phyloP scores from a whole-genome alignment of 768 basidiomycete genomes.

The Trametes cingulata region DNA sequence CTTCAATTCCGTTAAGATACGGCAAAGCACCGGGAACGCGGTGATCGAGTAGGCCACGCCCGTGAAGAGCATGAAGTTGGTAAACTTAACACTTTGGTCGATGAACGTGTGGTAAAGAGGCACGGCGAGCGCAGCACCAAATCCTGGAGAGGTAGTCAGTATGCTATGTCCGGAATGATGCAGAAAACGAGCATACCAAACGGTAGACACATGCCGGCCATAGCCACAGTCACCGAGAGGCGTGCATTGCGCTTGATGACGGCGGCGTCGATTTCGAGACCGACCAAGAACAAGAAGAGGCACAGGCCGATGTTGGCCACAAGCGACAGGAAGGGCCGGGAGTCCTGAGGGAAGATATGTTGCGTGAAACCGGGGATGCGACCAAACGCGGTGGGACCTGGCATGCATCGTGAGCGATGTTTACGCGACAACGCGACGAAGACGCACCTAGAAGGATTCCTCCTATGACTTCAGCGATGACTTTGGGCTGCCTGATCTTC shows the following conservation, averaged over 20 bases:
- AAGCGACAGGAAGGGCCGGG: conserved; percentile 77
- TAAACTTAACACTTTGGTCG: conserved; percentile 65
- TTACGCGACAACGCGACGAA: background rate
- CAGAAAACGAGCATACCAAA: conserved; percentile 50
- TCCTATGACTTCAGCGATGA: conserved; percentile 82
- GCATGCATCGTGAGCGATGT: background rate
- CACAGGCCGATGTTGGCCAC: conserved; percentile 88
- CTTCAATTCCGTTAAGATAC: conserved; percentile 89
- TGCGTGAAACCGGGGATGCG: conserved; percentile 87
- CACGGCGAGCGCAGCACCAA: conserved; percentile 71
- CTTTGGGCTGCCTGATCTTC: conserved; percentile 83
- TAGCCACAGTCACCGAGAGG: conserved; percentile 65
- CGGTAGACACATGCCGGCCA: conserved; percentile 84
- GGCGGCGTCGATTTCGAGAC: conserved; percentile 82
- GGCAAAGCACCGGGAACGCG: conserved; percentile 82
- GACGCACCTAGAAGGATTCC: conserved; percentile 80
- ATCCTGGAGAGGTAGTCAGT: conserved; percentile 15
- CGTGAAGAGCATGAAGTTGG: conserved; percentile 92
- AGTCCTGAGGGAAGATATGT: conserved; percentile 76
- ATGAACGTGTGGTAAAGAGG: conserved; percentile 80
- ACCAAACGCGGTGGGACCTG: conserved; percentile 61
- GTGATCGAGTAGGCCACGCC: conserved; percentile 91
- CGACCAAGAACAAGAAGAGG: conserved; percentile 90
- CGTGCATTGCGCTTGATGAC: conserved; percentile 80
- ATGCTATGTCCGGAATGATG: background rate